phyloP scores from a whole-genome alignment of 345 rosid genomes.

The Populus tremula region DNA sequence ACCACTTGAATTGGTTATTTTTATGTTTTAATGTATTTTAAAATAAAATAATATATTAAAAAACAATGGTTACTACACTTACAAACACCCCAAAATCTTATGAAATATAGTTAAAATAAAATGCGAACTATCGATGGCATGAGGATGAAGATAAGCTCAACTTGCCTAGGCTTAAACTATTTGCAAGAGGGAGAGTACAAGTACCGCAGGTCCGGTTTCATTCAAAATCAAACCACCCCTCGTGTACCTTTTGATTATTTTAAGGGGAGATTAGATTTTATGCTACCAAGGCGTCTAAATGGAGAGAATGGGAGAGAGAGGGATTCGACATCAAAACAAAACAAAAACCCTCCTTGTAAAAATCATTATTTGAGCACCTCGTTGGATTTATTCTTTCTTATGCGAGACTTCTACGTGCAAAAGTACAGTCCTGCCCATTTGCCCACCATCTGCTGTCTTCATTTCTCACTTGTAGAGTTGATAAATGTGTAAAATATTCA shows the following conservation, averaged over 20 bases:
- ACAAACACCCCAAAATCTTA: neutral
- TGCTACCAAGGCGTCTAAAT: neutral
- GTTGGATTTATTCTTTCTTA: neutral
- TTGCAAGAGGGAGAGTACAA: neutral
- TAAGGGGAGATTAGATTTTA: neutral
- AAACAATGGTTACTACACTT: too few species aligned
- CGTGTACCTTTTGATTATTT: neutral
- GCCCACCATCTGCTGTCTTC: neutral
- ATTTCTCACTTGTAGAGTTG: neutral
- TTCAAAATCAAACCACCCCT: neutral
- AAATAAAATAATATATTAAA: too few species aligned
- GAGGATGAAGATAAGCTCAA: slow-evolving; percentile 29
- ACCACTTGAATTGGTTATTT: slow-evolving; percentile 19
- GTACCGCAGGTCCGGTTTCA: neutral
- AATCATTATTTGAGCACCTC: neutral
- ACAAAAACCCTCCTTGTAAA: neutral
- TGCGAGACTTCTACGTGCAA: neutral
- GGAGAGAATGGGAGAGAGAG: neutral
- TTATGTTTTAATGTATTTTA: too few species aligned
- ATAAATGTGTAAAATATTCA: neutral
- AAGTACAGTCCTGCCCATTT: slow-evolving; percentile 9
- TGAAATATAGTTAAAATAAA: slow-evolving; percentile 11
- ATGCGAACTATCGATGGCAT: neutral
- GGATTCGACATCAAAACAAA: neutral
- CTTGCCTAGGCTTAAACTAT: slow-evolving; percentile 24